Conservation (phyloP, 202 grass and related monocot genomes). For the Sporobolus alterniflorus region DNA sequence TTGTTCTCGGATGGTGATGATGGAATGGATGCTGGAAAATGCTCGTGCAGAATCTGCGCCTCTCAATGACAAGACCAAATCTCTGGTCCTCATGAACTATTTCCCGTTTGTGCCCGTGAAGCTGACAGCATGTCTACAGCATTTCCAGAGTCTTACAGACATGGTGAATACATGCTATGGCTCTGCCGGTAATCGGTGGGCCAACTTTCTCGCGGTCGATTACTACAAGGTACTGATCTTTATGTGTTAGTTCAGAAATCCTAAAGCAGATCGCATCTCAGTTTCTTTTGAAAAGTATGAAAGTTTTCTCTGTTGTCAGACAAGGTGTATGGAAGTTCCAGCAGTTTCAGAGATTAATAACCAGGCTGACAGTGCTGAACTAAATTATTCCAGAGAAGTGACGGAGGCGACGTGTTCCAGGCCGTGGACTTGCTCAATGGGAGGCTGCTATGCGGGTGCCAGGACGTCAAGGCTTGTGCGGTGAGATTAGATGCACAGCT, state of each 20-base stretch:
- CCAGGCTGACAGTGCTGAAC: background rate
- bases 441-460: conserved; percentile 79
- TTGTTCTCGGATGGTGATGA: conserved; percentile 74
- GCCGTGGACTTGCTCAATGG: conserved; percentile 86
- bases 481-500: conserved; percentile 34
- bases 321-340: background rate
- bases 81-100: conserved; percentile 93
- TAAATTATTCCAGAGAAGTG: conserved; percentile 66
- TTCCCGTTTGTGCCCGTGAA: conserved; percentile 71
- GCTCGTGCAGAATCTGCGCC: conserved; percentile 74
- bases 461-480: conserved; percentile 71
- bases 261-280: background rate
- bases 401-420: conserved; percentile 70
- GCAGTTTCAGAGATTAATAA: background rate
- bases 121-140: conserved; percentile 65
- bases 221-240: conserved; percentile 80
- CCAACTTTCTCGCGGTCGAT: conserved; percentile 91
- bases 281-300: background rate
- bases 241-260: background rate
- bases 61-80: conserved; percentile 78
- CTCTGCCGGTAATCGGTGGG: conserved; percentile 68
- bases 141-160: conserved; percentile 62
- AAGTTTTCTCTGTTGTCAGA: background rate
- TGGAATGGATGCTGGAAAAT: conserved; percentile 82
- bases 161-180: conserved; percentile 83